These are phyloP conservation scores for Aspergillus chevalieri DNA, from an alignment of 2,329 filamentous ascomycete genomes.

Conservation along the genomic window DNA sequence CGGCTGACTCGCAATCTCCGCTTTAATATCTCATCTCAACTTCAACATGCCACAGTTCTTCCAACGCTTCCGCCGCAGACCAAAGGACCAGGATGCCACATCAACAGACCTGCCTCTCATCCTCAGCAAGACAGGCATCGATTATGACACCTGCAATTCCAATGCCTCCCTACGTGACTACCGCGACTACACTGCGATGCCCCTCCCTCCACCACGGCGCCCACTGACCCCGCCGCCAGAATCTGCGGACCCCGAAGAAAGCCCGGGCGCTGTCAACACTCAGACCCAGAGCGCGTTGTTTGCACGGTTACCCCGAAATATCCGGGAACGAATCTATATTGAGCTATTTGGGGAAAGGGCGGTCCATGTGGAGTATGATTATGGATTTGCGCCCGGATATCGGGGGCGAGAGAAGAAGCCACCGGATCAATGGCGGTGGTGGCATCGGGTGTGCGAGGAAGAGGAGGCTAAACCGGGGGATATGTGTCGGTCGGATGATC, in stretches of 20 bases:
- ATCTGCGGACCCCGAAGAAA: background rate
- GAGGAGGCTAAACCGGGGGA: conserved; percentile 2
- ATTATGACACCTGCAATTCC: background rate
- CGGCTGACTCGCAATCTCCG: too few relatives aligned
- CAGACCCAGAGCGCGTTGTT: conserved; percentile 1
- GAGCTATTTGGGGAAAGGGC: conserved; percentile 1
- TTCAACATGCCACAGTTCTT: background rate
- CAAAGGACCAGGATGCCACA: background rate
- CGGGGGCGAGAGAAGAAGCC: conserved; percentile 1
- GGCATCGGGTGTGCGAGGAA: conserved; percentile 4
- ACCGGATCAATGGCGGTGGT: conserved; percentile 5
- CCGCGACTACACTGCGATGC: background rate
- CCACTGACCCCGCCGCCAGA: background rate
- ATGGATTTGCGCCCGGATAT: conserved; percentile 2
- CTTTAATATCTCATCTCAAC: background rate
- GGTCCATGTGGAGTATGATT: conserved; percentile 4
- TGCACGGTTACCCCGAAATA: background rate
- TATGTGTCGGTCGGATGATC: conserved; percentile 1
- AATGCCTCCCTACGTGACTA: background rate
- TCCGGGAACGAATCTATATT: conserved; percentile 1
- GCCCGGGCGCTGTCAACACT: background rate
- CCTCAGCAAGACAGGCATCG: background rate
- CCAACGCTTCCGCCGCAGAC: background rate
- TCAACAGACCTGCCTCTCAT: background rate
- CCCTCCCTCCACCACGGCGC: background rate